Evolutionary conservation across 257 asterid genomes (phyloP).

Genomic region (Ophiorrhiza pumila): DNA sequence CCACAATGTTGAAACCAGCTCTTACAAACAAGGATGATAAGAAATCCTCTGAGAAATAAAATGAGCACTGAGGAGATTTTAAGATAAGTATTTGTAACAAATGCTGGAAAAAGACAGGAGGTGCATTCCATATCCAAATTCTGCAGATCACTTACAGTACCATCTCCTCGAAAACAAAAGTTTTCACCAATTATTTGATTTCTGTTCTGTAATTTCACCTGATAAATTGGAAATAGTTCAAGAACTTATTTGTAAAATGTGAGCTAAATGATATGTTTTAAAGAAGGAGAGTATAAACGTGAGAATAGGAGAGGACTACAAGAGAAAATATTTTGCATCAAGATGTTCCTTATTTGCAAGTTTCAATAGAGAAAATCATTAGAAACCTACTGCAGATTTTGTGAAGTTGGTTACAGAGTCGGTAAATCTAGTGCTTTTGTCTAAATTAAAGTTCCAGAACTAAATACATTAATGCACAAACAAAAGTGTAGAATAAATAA

Average conservation of each 20-base stretch:
- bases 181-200: slow-evolving; percentile 70
- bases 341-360: neutral
- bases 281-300: neutral
- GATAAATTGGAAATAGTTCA: slow-evolving; percentile 28
- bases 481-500: neutral
- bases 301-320: neutral
- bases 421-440: neutral
- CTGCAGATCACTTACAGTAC: slow-evolving; percentile 58
- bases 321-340: neutral
- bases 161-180: slow-evolving; percentile 68
- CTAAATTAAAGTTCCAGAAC: neutral
- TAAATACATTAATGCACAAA: neutral
- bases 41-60: slow-evolving; percentile 63
- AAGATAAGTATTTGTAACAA: slow-evolving; percentile 17
- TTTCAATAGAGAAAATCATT: neutral
- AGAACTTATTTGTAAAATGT: neutral
- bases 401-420: neutral
- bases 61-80: slow-evolving; percentile 55
- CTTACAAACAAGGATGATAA: slow-evolving; percentile 49
- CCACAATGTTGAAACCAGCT: slow-evolving; percentile 56
- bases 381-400: neutral
- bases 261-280: slow-evolving; percentile 1
- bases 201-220: slow-evolving; percentile 68
- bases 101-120: neutral
- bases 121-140: neutral